A percentile compares a stretch with the other conserved stretches of the same genome.
These are phyloP conservation scores for sorghum (Sorghum bicolor) DNA, from an alignment of 176 grass and related monocot genomes.

Conservation along the genomic window DNA sequence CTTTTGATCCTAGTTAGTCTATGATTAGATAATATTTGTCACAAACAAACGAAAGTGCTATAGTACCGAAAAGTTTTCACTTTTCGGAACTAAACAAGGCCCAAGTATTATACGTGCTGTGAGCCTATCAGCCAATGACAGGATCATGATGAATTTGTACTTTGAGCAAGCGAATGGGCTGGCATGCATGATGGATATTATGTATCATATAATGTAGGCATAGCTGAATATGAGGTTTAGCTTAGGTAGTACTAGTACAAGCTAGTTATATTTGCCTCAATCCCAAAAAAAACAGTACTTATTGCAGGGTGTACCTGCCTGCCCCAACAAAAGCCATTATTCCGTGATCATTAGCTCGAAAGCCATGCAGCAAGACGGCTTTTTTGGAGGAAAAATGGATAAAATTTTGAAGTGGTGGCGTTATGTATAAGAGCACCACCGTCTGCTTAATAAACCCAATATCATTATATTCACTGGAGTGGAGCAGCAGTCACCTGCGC, in stretches of 20 bases:
- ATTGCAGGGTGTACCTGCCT: conserved; percentile 12
- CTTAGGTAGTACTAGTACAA: not conserved
- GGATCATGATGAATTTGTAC: not conserved
- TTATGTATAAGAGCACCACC: conserved; percentile 24
- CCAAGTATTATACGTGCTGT: not conserved
- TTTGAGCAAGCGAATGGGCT: conserved; percentile 17
- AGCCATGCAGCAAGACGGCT: not conserved
- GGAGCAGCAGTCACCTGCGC: conserved; percentile 21
- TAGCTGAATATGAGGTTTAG: conserved; percentile 7
- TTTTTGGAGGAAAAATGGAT: not conserved
- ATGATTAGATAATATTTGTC: no score
- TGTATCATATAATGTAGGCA: not conserved
- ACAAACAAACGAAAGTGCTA: no score
- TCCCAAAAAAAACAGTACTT: not conserved
- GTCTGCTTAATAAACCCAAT: not conserved
- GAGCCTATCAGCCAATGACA: conserved; percentile 35
- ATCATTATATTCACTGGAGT: conserved; percentile 4
- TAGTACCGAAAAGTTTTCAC: no score
- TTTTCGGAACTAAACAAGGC: no score
- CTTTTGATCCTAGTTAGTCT: no score
- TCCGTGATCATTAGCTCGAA: conserved; percentile 33
- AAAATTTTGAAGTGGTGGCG: conserved; percentile 8
- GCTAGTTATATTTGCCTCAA: conserved; percentile 14
- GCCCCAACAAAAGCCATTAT: conserved; percentile 24
- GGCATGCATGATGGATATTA: conserved; percentile 10